Base-by-base conservation (phyloP, 2,329 filamentous ascomycete genomes). In the Exophiala spinifera region DNA sequence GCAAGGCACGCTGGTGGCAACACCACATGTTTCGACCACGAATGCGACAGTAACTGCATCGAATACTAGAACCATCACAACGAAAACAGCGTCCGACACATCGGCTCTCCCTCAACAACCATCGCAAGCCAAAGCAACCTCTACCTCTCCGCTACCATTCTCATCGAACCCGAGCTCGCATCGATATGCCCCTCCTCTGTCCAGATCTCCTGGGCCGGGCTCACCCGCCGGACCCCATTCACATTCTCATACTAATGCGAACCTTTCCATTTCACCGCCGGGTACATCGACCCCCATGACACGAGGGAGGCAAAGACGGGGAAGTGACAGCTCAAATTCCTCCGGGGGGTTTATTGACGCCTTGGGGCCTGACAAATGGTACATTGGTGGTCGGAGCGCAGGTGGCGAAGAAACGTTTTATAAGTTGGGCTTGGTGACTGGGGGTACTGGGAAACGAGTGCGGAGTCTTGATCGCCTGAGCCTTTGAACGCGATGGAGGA, bases 381-480 rank as follows among this genome's bases (percentile, higher is more conserved):
- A 77, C 64, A 75, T 79, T 21, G 76, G 76, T 3, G 76, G 76
- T 3, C 67, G 73, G 33, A 77, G 72, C 19, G 69, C 73, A 10
- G 68, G 64, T 14, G 76, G 76, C 1, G 76, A 78, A 63, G 76
- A 78, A 57, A 69, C 73, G 46, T 76, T 77, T 52, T 77, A 78
- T 53, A 69, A 72, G 7, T 59, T 78, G 5, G 75, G 76, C 3
- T 72, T 77, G 70, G 75, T 77, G 19, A 75, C 72, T 4, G 73
- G 71, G 31, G 63, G 72, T 46, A 62, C 73, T 43, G 74, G 70
- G 7, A 70, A 68, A 17, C 62, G 74, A 55, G 72, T 76, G 7
- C 72, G 73, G 37, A 78, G 76, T 61, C 67, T 77, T 58, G 76
- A 78, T 64, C 72, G 76, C 62, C 63, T 78, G 64, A 78, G 76